Evolutionary conservation across 805 yeast species (phyloP), one percentile per base, ranked within the genome.

Genomic region (Monosporozyma solicola): DNA sequence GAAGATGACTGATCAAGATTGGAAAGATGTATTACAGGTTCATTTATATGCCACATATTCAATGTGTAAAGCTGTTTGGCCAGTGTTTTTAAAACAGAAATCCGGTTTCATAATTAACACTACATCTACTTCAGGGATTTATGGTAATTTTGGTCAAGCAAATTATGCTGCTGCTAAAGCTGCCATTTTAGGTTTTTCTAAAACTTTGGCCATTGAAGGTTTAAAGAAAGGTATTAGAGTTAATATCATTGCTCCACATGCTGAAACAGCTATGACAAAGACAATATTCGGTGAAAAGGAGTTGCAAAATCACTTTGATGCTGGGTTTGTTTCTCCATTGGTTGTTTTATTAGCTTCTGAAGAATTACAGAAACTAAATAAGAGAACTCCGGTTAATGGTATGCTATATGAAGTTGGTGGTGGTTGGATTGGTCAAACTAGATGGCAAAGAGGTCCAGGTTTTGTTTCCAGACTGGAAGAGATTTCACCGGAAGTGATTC

Each of bases 141-240:
- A 92, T 70, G 99, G 99, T 58, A 89, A 86, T 75, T 92, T 92
- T 73, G 99, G 99, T 50, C 99, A 92, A 74, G 88, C 97, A 43
- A 92, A 92, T 74, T 92, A 92, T 71, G 84, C 96, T 22, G 83
- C 97, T 33, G 97, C 98, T 47, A 92, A 92, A 74, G 82, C 87
- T 51, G 97, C 89, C 25, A 82, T 92, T 57, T 72, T 90, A 49
- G 96, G 96, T 16, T 79, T 92, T 61, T 79, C 96, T 43, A 83
- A 80, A 70, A 85, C 97, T 45, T 71, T 89, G 57, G 97, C 98
- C 31, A 77, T 87, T 59, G 99, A 92, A 74, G 99, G 99, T 64
- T 82, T 82, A 55, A 88, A 80, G 69, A 67, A 75, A 63, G 82
- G 84, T 65, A 89, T 92, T 60, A 75, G 77, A 63, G 91, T 83